phyloP scores from a whole-genome alignment of 257 asterid species.

The Ophiorrhiza pumila region DNA sequence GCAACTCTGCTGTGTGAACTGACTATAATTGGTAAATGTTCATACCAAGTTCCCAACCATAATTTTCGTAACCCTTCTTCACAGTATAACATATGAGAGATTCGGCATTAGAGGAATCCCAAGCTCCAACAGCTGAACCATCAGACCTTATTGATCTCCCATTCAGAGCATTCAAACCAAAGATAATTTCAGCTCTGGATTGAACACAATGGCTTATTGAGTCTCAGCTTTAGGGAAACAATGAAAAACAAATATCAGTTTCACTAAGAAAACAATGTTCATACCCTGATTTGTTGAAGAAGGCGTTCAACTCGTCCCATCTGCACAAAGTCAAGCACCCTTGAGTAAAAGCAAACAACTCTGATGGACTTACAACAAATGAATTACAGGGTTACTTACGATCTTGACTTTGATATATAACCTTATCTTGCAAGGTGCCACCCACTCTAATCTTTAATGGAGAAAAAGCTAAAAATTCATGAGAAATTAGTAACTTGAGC shows the following conservation, averaged over 20 bases:
- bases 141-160: no score
- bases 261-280: no score
- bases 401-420: slow-evolving; percentile 54
- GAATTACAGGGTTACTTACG: slow-evolving; percentile 49
- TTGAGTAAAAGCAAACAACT: no score
- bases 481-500: slow-evolving; percentile 12
- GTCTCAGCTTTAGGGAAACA: no score
- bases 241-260: no score
- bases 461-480: slow-evolving; percentile 58
- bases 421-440: slow-evolving; percentile 77
- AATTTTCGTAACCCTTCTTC: slow-evolving; percentile 50
- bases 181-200: slow-evolving; percentile 54
- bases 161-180: slow-evolving; percentile 64
- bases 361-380: no score
- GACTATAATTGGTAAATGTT: no score
- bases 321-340: no score
- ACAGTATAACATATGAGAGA: slow-evolving; percentile 54
- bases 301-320: no score
- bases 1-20: no score
- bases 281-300: no score
- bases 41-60: slow-evolving; percentile 82
- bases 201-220: neutral
- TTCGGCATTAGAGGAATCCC: slow-evolving; percentile 61
- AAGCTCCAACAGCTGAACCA: slow-evolving; percentile 49
- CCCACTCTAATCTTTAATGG: slow-evolving; percentile 82